phyloP scores from a whole-genome alignment of 805 yeast species.

The Torulaspora maleeae region DNA sequence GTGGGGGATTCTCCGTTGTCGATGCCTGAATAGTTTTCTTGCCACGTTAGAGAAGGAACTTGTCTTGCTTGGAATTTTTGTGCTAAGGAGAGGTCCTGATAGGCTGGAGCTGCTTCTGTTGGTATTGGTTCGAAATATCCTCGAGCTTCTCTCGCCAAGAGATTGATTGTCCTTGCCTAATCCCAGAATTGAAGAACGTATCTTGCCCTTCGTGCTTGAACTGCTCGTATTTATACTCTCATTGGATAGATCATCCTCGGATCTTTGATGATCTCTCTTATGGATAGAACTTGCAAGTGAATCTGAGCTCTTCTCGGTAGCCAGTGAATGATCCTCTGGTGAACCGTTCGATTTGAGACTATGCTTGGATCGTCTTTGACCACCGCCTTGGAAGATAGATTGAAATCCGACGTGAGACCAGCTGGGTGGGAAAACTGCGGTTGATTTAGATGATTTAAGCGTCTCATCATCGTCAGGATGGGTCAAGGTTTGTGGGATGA shows the following conservation, averaged over 20 bases:
- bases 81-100: constrained; percentile 11
- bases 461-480: constrained; percentile 20
- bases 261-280: constrained; percentile 10
- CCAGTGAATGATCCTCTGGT: constrained; percentile 9
- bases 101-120: constrained; percentile 9
- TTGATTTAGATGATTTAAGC: constrained; percentile 14
- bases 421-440: constrained; percentile 18
- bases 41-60: constrained; percentile 23
- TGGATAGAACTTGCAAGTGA: constrained; percentile 3
- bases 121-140: constrained; percentile 16
- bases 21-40: constrained; percentile 27
- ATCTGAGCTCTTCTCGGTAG: constrained; percentile 11
- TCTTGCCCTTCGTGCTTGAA: constrained; percentile 15
- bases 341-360: constrained; percentile 14
- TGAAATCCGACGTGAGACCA: constrained; percentile 31
- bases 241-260: constrained; percentile 13
- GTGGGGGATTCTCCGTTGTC: constrained; percentile 17
- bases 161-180: constrained; percentile 11
- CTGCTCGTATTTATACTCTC: constrained; percentile 15
- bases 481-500: constrained; percentile 30
- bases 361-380: constrained; percentile 21
- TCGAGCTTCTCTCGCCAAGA: constrained; percentile 13
- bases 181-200: constrained; percentile 13
- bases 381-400: constrained; percentile 26
- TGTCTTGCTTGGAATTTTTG: constrained; percentile 13